Conservation (phyloP, 1,284 basidiomycete species). For the Cryptococcus sp. region DNA sequence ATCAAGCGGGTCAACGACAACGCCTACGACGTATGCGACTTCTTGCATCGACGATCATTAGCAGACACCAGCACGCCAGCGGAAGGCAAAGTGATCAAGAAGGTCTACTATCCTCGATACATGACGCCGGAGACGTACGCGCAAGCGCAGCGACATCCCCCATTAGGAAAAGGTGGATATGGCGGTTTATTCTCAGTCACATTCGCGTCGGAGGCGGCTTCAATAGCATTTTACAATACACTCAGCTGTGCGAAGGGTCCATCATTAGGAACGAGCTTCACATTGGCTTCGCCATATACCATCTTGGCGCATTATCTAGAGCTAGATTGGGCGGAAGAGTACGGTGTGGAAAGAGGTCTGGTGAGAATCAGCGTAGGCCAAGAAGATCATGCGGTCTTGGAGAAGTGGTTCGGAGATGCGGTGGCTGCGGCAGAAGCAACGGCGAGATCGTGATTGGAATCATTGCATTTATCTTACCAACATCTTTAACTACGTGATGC, state of each 20-base stretch:
- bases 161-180: slow-evolving; percentile 65
- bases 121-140: slow-evolving; percentile 72
- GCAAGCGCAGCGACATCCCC: slow-evolving; percentile 56
- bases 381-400: slow-evolving; percentile 70
- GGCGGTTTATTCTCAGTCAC: slow-evolving; percentile 92
- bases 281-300: slow-evolving; percentile 88
- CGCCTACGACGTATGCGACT: slow-evolving; percentile 77
- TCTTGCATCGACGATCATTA: slow-evolving; percentile 67
- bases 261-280: slow-evolving; percentile 93
- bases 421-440: slow-evolving; percentile 59
- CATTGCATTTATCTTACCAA: too few relatives aligned
- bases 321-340: slow-evolving; percentile 85
- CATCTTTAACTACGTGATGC: too few relatives aligned
- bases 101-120: slow-evolving; percentile 89
- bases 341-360: slow-evolving; percentile 80
- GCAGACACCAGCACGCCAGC: slow-evolving; percentile 29
- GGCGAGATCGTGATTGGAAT: background rate
- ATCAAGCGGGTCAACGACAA: slow-evolving; percentile 79
- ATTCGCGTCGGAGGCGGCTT: slow-evolving; percentile 70
- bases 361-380: slow-evolving; percentile 89
- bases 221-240: slow-evolving; percentile 82
- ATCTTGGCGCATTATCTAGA: slow-evolving; percentile 91
- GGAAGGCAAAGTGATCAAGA: slow-evolving; percentile 64
- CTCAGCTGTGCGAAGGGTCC: slow-evolving; percentile 88
- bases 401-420: slow-evolving; percentile 67